Evolutionary conservation across 495 filamentous ascomycete species (phyloP).

Genomic region (Penicillium psychrofluorescens): DNA sequence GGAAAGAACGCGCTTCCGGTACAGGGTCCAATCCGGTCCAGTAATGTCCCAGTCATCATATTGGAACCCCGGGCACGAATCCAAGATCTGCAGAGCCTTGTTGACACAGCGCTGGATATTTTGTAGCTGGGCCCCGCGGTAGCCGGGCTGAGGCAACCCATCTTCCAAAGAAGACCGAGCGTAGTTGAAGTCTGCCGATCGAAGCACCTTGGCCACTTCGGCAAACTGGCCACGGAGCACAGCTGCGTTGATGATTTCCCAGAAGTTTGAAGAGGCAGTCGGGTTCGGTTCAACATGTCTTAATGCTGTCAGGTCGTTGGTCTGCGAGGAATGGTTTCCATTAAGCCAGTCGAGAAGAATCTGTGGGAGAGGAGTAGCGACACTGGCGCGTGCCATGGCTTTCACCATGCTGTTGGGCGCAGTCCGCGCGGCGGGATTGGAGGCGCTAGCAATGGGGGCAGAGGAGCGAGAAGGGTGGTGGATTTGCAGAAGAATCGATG

Average conservation of each 20-base stretch:
- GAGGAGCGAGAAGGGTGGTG: conserved; percentile 55
- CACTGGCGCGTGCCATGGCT: conserved; percentile 27
- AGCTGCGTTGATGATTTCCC: conserved; percentile 63
- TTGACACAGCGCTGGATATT: conserved; percentile 65
- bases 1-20: conserved; percentile 60
- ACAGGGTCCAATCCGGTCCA: conserved; percentile 68
- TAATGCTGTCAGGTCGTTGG: conserved; percentile 52
- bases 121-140: conserved; percentile 60
- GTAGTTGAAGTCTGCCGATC: conserved; percentile 65
- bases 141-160: conserved; percentile 52
- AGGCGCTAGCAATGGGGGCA: conserved; percentile 18
- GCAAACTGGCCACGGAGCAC: conserved; percentile 64
- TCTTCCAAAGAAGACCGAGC: conserved; percentile 54
- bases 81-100: conserved; percentile 55
- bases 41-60: conserved; percentile 67
- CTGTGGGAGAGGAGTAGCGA: conserved; percentile 53
- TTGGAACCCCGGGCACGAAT: conserved; percentile 59
- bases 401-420: conserved; percentile 23
- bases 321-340: conserved; percentile 55
- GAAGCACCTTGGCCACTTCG: conserved; percentile 55
- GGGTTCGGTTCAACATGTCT: conserved; percentile 58
- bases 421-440: conserved; percentile 14
- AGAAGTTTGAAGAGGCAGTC: conserved; percentile 65
- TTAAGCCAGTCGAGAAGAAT: conserved; percentile 75
- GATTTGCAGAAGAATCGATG: conserved; percentile 61